Conservation (phyloP, 2,329 filamentous ascomycete genomes). For the Venturia asperata region DNA sequence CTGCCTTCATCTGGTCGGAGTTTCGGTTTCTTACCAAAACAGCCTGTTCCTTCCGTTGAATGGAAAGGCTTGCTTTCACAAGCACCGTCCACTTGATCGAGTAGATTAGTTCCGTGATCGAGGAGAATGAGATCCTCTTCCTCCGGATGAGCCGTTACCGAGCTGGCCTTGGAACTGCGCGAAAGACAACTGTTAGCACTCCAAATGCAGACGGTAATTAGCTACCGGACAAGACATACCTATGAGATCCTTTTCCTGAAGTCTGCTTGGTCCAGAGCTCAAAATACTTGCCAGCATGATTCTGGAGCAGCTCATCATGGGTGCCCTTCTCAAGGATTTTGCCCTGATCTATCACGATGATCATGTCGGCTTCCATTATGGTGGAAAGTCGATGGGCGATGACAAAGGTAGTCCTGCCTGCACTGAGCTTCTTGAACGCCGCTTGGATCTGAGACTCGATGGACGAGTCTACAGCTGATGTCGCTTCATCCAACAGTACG, state of each 20-base stretch:
- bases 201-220: neutral
- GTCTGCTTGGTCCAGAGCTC: conserved; percentile 82
- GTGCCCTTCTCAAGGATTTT: conserved; percentile 70
- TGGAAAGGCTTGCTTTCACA: conserved; percentile 12
- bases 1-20: neutral
- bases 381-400: conserved; percentile 75
- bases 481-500: conserved; percentile 80
- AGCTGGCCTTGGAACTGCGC: neutral
- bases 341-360: conserved; percentile 72
- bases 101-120: neutral
- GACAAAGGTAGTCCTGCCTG: conserved; percentile 59
- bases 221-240: neutral
- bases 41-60: neutral
- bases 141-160: conserved; percentile 4
- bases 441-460: conserved; percentile 61
- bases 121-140: conserved; percentile 11
- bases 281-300: conserved; percentile 68
- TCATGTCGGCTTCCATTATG: conserved; percentile 79
- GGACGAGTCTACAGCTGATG: conserved; percentile 73
- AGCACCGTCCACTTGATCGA: conserved; percentile 11
- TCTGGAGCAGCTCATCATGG: conserved; percentile 65
- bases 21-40: neutral
- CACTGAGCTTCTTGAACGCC: conserved; percentile 51
- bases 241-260: conserved; percentile 9
- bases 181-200: neutral